Conservation (phyloP, 805 yeast genomes). For the Yamadazyma kitorensis region DNA sequence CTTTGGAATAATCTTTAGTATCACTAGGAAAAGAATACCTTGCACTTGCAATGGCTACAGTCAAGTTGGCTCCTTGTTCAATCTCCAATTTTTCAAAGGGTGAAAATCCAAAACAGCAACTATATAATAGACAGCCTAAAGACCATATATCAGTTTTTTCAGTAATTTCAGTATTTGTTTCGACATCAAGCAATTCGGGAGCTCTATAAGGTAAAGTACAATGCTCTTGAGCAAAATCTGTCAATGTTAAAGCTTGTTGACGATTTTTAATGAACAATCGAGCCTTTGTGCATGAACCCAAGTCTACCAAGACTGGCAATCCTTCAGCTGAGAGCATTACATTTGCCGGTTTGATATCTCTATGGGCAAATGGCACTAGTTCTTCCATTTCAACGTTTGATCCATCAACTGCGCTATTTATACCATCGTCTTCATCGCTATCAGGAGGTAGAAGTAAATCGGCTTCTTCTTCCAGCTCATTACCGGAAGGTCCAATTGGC, state of each 20-base stretch:
- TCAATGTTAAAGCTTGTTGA: constrained; percentile 70
- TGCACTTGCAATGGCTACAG: constrained; percentile 70
- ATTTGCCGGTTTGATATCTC: constrained; percentile 88
- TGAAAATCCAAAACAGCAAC: constrained; percentile 72
- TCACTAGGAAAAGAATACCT: constrained; percentile 54
- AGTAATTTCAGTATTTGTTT: constrained; percentile 59
- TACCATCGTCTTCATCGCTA: constrained; percentile 25
- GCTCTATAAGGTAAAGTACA: constrained; percentile 87
- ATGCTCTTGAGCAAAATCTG: constrained; percentile 79
- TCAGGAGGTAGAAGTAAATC: constrained; percentile 19
- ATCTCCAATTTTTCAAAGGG: constrained; percentile 86
- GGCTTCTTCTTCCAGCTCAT: constrained; percentile 25
- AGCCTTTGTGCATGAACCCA: constrained; percentile 77
- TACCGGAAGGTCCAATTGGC: not conserved
- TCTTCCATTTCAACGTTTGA: constrained; percentile 38
- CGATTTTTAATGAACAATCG: constrained; percentile 52
- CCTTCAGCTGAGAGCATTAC: constrained; percentile 76
- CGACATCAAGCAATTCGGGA: constrained; percentile 83
- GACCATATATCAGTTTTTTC: constrained; percentile 91
- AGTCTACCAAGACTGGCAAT: constrained; percentile 74
- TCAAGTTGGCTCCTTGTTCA: constrained; percentile 78
- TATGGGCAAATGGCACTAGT: constrained; percentile 71
- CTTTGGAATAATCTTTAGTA: constrained; percentile 50
- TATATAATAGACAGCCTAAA: constrained; percentile 78
- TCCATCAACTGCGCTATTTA: constrained; percentile 31